Evolutionary conservation across 495 filamentous ascomycete species (phyloP).

Genomic region (Hypoxylon rickii): DNA sequence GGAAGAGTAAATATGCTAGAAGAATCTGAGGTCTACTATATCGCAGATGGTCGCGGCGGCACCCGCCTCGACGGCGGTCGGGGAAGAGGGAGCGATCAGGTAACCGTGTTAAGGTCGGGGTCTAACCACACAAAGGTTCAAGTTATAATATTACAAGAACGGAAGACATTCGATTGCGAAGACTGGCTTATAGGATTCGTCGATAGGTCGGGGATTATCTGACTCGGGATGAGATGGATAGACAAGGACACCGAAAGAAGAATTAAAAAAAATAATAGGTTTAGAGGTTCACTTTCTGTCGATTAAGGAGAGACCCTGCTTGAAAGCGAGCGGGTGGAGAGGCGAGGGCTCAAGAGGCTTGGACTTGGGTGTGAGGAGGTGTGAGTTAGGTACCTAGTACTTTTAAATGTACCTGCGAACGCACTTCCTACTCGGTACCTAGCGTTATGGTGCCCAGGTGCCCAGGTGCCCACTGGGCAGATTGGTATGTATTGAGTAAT

Average conservation of each 20-base stretch:
- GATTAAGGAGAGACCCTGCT: slow-evolving; percentile 37
- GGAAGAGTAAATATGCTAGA: slow-evolving; percentile 15
- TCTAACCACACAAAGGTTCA: slow-evolving; percentile 1
- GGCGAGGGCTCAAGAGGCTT: slow-evolving; percentile 31
- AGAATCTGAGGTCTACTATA: slow-evolving; percentile 2
- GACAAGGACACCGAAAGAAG: background rate
- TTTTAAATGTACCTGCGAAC: too few relatives aligned
- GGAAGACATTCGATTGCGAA: slow-evolving; percentile 15
- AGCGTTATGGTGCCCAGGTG: too few relatives aligned
- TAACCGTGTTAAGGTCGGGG: slow-evolving; percentile 15
- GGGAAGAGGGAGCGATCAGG: slow-evolving; percentile 28
- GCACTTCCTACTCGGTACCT: too few relatives aligned
- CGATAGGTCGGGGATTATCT: slow-evolving; percentile 13
- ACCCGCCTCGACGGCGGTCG: slow-evolving; percentile 34
- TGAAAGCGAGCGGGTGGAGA: slow-evolving; percentile 38
- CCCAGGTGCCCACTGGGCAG: too few relatives aligned
- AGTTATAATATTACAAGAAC: slow-evolving; percentile 23
- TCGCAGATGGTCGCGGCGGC: slow-evolving; percentile 28
- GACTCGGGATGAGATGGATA: slow-evolving; percentile 9
- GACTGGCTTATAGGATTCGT: background rate
- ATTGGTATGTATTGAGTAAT: background rate
- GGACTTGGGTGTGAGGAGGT: slow-evolving; percentile 29
- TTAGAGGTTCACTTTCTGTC: slow-evolving; percentile 20
- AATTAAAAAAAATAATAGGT: slow-evolving; percentile 6
- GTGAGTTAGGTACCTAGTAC: too few relatives aligned